Conservation (phyloP, 495 filamentous ascomycete species). For the Sphaerosporella brunnea region DNA sequence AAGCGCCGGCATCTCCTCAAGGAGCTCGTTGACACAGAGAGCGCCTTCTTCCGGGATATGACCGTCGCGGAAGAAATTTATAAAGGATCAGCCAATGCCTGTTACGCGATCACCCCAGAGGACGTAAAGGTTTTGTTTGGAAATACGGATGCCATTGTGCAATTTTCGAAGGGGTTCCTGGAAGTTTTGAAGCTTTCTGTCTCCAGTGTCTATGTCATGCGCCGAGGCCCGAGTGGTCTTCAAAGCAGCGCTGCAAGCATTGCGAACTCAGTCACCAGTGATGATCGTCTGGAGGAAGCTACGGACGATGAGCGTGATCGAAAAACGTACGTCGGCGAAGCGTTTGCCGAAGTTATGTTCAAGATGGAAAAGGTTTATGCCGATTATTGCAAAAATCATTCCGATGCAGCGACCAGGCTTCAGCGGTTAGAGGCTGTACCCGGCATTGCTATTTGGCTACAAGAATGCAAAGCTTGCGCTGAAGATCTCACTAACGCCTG, state of each 20-base stretch:
- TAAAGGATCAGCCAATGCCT: slow-evolving; percentile 76
- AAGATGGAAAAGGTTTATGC: slow-evolving; percentile 73
- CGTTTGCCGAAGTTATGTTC: slow-evolving; percentile 53
- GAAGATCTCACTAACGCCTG: slow-evolving; percentile 80
- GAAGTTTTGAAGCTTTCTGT: slow-evolving; percentile 61
- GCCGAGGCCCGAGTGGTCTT: slow-evolving; percentile 17
- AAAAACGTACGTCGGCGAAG: slow-evolving; percentile 57
- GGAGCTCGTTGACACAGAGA: slow-evolving; percentile 83
- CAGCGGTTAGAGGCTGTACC: slow-evolving; percentile 50
- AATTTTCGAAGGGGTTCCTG: slow-evolving; percentile 61
- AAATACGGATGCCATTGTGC: slow-evolving; percentile 72
- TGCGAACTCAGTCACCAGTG: slow-evolving; percentile 20
- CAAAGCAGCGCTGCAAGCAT: slow-evolving; percentile 30
- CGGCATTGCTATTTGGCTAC: slow-evolving; percentile 73
- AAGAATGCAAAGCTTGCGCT: slow-evolving; percentile 70
- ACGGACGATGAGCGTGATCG: slow-evolving; percentile 51
- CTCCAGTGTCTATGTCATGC: slow-evolving; percentile 44
- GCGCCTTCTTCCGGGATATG: slow-evolving; percentile 76
- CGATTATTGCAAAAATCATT: slow-evolving; percentile 71
- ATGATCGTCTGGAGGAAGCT: slow-evolving; percentile 14
- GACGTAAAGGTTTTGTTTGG: slow-evolving; percentile 79
- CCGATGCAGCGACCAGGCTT: slow-evolving; percentile 62
- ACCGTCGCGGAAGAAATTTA: slow-evolving; percentile 92
- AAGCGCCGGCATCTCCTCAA: slow-evolving; percentile 66
- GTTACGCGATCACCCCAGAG: slow-evolving; percentile 56